phyloP scores from a whole-genome alignment of 805 yeast genomes.

The Candida dajiaensis region DNA sequence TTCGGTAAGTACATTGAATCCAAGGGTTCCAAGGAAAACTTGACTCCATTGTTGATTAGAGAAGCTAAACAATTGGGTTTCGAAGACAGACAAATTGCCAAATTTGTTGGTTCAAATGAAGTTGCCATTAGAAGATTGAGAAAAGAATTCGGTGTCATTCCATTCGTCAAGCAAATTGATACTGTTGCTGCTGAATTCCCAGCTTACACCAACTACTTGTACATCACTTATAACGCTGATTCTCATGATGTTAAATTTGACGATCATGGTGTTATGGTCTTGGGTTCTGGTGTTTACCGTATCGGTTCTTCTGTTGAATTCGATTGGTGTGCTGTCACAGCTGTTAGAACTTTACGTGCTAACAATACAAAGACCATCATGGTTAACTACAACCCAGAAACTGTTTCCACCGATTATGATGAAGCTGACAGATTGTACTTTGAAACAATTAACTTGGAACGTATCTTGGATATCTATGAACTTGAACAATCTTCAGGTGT shows the following conservation, averaged over 20 bases:
- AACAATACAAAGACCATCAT: conserved; percentile 86
- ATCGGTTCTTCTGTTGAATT: conserved; percentile 98
- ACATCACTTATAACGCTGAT: conserved; percentile 91
- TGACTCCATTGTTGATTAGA: conserved; percentile 59
- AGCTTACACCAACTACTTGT: conserved; percentile 88
- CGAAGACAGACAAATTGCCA: conserved; percentile 94
- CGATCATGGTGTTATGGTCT: conserved; percentile 90
- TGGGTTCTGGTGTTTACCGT: conserved; percentile 98
- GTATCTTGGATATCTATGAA: conserved; percentile 92
- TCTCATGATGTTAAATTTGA: conserved; percentile 81
- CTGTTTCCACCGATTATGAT: conserved; percentile 97
- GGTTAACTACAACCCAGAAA: conserved; percentile 98
- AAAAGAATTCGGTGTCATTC: conserved; percentile 78
- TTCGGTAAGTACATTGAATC: conserved; percentile 60
- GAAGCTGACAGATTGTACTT: conserved; percentile 96
- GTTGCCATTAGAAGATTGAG: conserved; percentile 87
- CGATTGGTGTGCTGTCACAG: conserved; percentile 99
- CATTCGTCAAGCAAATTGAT: conserved; percentile 95
- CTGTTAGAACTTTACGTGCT: conserved; percentile 88
- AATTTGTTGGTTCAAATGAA: conserved; percentile 82
- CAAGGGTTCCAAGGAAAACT: conserved; percentile 45
- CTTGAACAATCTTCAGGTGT: conserved; percentile 88
- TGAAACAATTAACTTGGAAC: conserved; percentile 90
- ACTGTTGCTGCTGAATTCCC: conserved; percentile 99
- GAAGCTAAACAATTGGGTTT: conserved; percentile 96